Base-by-base conservation (phyloP, 257 asterid species). In the Solanum chiquidenum region DNA sequence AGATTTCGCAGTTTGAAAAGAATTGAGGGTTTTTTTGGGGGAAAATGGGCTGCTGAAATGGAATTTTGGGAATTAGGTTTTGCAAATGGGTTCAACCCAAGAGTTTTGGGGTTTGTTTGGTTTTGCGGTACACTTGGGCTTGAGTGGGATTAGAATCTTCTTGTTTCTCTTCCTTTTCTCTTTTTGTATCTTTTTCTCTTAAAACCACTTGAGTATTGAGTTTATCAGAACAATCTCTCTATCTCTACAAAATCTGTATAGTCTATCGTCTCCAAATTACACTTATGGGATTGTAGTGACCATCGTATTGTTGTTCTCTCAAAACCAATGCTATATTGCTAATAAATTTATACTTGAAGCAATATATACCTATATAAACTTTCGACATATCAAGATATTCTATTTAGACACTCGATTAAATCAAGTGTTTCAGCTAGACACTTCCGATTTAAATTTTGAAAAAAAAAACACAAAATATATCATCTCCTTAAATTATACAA, bases 181-280 rank as follows among this genome's bases (percentile, higher is more conserved):
- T 52, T 52, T 52, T 5, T 49, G 9, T 18, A 52, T 52, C 8
- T 52, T 52, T 14, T 49, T 14, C 62, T 52, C 23, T 52, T 6
- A 52, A 52, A 52, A 52, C 4, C 64, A 55, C n/a, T 52, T 52
- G 58, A 49, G 58, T 49, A 13, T 49, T 6, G 62, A 18, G 10
- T 55, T n/a, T 55, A 18, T 55, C 10, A 0, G n/a, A 55, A 6
- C 3, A 55, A 10, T 55, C 4, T 55, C 9, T 52, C 10, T 6
- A 18, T 3, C 23, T 55, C 2, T 18, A 0, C 18, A 55, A 55
- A 2, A 9, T 16, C 1, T 52, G 0, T 0, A 52, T 52, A 2
- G 3, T 16, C 3, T 52, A 52, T 52, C 23, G 1, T 52, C 20
- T 49, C 0, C 1, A 49, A 49, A 13, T 0, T 55, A 55, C 0